Percentiles rank a stretch among this genome's conserved stretches.
Conservation (phyloP, 148 eudicot species). For the Rhododendron kiyosumense region DNA sequence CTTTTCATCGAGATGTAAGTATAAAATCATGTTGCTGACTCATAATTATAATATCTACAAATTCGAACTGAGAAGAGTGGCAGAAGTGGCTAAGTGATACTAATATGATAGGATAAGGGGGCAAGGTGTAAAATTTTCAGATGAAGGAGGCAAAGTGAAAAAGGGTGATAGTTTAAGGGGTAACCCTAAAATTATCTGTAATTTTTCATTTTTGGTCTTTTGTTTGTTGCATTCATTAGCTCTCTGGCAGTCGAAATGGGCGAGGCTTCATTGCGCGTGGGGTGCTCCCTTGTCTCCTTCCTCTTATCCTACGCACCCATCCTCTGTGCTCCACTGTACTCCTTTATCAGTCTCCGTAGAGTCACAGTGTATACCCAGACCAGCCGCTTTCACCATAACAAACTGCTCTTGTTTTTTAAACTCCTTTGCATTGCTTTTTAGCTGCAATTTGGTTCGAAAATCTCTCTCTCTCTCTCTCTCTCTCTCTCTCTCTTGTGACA, state of each 20-base stretch:
- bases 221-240: background rate
- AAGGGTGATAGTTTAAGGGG: background rate
- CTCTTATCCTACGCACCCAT: slow-evolving; percentile 7
- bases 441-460: background rate
- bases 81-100: background rate
- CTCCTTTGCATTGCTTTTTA: background rate
- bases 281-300: background rate
- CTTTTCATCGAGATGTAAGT: too few species aligned
- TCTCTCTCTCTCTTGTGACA: background rate
- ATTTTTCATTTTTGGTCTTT: background rate
- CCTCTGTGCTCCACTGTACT: background rate
- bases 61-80: background rate
- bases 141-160: background rate
- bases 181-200: background rate
- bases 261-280: background rate
- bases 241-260: background rate
- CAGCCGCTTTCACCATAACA: slow-evolving; percentile 21
- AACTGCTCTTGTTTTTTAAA: too few species aligned
- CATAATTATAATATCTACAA: background rate
- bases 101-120: background rate
- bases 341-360: background rate
- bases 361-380: slow-evolving; percentile 1
- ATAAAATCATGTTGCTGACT: too few species aligned
- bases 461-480: background rate
- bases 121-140: background rate